These are phyloP conservation scores for Phialophora chinensis DNA, from an alignment of 2,329 filamentous ascomycete species.

Conservation along the genomic window DNA sequence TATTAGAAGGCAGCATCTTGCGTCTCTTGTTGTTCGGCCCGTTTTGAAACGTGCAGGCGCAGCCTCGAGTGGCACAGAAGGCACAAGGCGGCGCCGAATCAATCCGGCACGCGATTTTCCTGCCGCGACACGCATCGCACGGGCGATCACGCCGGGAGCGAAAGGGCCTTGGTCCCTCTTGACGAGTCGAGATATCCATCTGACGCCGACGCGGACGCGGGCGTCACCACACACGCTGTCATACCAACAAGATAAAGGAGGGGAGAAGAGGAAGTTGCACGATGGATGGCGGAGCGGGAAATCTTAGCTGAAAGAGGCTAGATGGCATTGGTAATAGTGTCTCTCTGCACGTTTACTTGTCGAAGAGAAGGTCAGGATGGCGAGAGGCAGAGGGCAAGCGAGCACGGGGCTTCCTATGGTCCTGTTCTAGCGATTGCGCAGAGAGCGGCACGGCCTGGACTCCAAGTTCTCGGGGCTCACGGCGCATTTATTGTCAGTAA, in stretches of 20 bases:
- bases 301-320: constrained; percentile 22
- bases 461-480: background rate
- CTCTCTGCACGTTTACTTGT: background rate
- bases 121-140: constrained; percentile 23
- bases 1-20: background rate
- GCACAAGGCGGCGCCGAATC: constrained; percentile 24
- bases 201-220: background rate
- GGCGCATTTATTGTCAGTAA: constrained; percentile 1
- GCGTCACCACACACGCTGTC: background rate
- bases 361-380: background rate
- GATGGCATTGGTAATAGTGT: constrained; percentile 8
- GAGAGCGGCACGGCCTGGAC: background rate
- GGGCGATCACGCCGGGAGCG: constrained; percentile 26
- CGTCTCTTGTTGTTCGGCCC: constrained; percentile 22
- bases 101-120: constrained; percentile 29
- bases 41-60: constrained; percentile 21
- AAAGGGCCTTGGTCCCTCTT: constrained; percentile 32
- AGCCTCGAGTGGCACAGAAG: constrained; percentile 26
- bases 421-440: background rate
- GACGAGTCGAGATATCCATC: constrained; percentile 19
- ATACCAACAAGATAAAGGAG: background rate
- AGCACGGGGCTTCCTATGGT: background rate
- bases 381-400: background rate
- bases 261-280: background rate
- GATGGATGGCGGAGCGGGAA: constrained; percentile 9